A percentile compares a stretch with the other conserved stretches of the same genome.
These are phyloP conservation scores for Moniliella sp. DNA, from an alignment of 1,284 basidiomycete genomes.

Conservation along the genomic window DNA sequence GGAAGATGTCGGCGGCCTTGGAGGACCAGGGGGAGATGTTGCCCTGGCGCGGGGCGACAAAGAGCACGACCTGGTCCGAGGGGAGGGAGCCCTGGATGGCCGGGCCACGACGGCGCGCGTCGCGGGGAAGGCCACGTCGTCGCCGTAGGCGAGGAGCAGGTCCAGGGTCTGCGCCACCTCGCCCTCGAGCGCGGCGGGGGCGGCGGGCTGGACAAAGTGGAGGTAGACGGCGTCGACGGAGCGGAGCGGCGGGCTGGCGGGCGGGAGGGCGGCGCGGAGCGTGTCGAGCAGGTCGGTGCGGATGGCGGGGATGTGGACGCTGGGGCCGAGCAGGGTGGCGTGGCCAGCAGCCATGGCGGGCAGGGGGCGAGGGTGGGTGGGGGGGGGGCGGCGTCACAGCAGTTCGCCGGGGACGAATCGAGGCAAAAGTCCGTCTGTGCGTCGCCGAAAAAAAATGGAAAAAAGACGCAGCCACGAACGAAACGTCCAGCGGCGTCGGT, in stretches of 20 bases:
- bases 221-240: slow-evolving; percentile 62
- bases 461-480: no score
- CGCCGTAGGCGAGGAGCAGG: slow-evolving; percentile 66
- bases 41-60: slow-evolving; percentile 34
- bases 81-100: no score
- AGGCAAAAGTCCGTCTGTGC: no score
- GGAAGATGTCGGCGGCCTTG: slow-evolving; percentile 74
- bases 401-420: no score
- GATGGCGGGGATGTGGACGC: slow-evolving; percentile 39
- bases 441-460: no score
- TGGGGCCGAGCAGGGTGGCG: slow-evolving; percentile 34
- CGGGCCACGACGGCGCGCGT: slow-evolving; percentile 39
- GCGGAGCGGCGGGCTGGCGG: slow-evolving; percentile 41
- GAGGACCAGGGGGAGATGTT: slow-evolving; percentile 53
- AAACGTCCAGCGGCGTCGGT: no score
- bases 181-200: slow-evolving; percentile 38
- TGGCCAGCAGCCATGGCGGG: no score
- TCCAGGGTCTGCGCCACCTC: slow-evolving; percentile 43
- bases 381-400: no score
- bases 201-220: slow-evolving; percentile 55
- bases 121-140: slow-evolving; percentile 43
- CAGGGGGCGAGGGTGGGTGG: no score
- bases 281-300: slow-evolving; percentile 48
- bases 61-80: no score
- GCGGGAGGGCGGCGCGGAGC: slow-evolving; percentile 43